Percentiles rank a stretch among this genome's conserved stretches.
Evolutionary conservation across 2,329 filamentous ascomycete species (phyloP).

Genomic region (Pezicula radicicola): DNA sequence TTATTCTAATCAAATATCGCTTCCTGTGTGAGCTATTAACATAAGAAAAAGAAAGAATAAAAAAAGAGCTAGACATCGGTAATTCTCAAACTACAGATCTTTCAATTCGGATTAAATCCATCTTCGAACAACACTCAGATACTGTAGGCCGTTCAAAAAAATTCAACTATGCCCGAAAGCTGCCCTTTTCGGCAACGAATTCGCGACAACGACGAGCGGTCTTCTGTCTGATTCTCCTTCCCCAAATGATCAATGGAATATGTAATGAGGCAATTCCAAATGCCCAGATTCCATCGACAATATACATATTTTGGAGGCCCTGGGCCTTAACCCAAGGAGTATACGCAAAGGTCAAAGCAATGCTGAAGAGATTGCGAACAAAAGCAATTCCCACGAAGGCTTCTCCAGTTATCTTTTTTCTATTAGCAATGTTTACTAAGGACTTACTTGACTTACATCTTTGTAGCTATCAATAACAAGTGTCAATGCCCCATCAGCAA

Average conservation of each 20-base stretch:
- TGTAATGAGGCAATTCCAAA: not conserved
- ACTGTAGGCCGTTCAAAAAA: no score
- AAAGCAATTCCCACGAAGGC: conserved; percentile 29
- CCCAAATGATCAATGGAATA: not conserved
- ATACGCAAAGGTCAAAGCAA: conserved; percentile 29
- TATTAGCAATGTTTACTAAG: not conserved
- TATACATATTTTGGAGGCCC: not conserved
- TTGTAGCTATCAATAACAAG: conserved; percentile 35
- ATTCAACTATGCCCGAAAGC: no score
- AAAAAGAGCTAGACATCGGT: no score
- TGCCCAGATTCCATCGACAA: not conserved
- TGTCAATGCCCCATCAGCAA: conserved; percentile 31
- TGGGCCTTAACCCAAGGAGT: conserved; percentile 25
- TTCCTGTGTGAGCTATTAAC: no score
- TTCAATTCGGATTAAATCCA: no score
- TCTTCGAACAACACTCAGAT: no score
- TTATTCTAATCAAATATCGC: no score
- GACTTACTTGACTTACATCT: conserved; percentile 22
- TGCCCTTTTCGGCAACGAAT: no score
- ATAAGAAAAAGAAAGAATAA: no score
- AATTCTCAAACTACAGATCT: no score
- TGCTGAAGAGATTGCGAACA: conserved; percentile 28
- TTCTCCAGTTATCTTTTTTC: conserved; percentile 17
- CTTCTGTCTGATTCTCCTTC: not conserved
- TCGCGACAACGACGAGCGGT: no score